Percentiles rank a stretch among this genome's conserved stretches.
Evolutionary conservation across 2,329 filamentous ascomycete species (phyloP).

Genomic region (Leptographium flavum): DNA sequence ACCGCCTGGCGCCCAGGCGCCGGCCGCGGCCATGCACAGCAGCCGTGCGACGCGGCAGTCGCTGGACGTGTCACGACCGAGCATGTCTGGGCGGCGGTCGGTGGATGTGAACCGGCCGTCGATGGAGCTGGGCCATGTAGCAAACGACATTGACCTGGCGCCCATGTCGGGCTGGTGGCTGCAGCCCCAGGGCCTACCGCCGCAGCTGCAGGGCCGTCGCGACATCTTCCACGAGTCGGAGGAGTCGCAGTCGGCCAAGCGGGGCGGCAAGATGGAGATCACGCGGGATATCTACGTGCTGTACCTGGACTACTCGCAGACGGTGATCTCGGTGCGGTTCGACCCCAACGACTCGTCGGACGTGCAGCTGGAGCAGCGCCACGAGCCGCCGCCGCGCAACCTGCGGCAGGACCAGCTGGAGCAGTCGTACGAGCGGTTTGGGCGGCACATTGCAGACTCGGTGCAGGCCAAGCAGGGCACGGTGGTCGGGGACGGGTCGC

Average conservation of each 20-base stretch:
- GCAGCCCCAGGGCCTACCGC: conserved; percentile 63
- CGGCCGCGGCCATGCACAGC: conserved; percentile 4
- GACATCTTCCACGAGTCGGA: conserved; percentile 76
- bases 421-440: conserved; percentile 66
- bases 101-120: conserved; percentile 64
- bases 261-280: conserved; percentile 55
- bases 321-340: conserved; percentile 67
- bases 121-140: conserved; percentile 71
- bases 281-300: conserved; percentile 77
- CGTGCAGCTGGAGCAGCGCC: conserved; percentile 66
- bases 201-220: conserved; percentile 64
- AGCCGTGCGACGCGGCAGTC: conserved; percentile 39
- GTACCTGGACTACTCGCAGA: conserved; percentile 94
- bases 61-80: conserved; percentile 43
- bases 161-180: conserved; percentile 75
- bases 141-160: conserved; percentile 71
- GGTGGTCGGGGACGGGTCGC: conserved; percentile 71
- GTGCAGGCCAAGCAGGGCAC: conserved; percentile 61
- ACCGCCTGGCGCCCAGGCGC: conserved; percentile 15
- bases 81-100: conserved; percentile 39
- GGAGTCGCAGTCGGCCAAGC: conserved; percentile 55
- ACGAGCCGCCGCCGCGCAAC: conserved; percentile 67
- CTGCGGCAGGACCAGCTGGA: conserved; percentile 91
- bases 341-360: conserved; percentile 51
- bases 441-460: conserved; percentile 59